phyloP scores from a whole-genome alignment of 805 yeast genomes.

The Candida dendrica region DNA sequence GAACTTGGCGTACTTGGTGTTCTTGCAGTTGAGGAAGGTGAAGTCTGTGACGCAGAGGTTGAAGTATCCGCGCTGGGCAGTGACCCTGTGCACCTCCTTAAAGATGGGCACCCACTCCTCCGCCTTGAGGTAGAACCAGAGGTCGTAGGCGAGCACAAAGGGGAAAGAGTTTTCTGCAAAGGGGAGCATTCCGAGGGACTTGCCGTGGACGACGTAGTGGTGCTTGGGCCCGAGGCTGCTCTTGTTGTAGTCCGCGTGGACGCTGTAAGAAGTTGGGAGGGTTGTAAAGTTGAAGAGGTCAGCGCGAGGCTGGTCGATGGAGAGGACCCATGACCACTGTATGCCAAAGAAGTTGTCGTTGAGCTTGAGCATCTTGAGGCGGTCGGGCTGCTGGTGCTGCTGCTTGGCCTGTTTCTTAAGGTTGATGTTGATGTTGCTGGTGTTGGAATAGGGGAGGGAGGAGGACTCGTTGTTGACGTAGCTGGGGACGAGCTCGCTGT shows the following conservation, averaged over 20 bases:
- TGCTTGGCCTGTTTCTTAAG: too few species aligned
- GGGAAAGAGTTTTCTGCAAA: constrained; percentile 14
- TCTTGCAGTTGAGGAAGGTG: constrained; percentile 12
- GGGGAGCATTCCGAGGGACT: constrained; percentile 11
- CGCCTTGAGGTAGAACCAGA: constrained; percentile 11
- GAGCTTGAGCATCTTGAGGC: constrained; percentile 8
- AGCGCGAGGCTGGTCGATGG: constrained; percentile 16
- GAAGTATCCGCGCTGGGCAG: constrained; percentile 12
- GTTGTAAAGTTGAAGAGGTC: constrained; percentile 13
- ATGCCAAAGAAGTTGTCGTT: constrained; percentile 9
- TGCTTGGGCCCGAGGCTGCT: constrained; percentile 16
- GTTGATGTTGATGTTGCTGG: too few species aligned
- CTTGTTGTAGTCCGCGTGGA: constrained; percentile 4
- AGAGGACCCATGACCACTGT: constrained; percentile 21
- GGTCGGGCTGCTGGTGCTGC: too few species aligned
- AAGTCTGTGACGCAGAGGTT: constrained; percentile 16
- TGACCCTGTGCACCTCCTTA: constrained; percentile 12
- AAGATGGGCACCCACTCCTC: constrained; percentile 18
- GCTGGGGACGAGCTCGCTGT: constrained; percentile 10
- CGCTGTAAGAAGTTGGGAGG: constrained; percentile 7
- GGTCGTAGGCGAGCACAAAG: constrained; percentile 12
- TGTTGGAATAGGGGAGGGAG: too few species aligned
- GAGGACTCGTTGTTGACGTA: constrained; percentile 15
- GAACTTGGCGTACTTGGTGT: constrained; percentile 7
- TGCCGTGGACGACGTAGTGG: constrained; percentile 15